Base-by-base conservation (phyloP, 306 rosid genomes). In the Fragaria nilgerrensis region DNA sequence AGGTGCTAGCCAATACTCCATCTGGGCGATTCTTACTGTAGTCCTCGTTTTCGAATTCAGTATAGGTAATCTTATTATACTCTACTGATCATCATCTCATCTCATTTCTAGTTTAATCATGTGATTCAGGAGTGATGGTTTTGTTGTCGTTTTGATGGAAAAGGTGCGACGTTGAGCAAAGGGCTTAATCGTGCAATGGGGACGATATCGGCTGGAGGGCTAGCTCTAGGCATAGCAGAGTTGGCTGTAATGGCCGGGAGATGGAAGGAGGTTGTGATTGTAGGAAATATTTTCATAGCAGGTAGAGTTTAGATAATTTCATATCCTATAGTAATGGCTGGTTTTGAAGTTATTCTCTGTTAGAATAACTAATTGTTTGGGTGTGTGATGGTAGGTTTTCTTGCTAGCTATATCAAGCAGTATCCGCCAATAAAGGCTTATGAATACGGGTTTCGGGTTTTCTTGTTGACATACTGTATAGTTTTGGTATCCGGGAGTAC, bases 141-240 rank as follows among this genome's bases (percentile, higher is more conserved):
- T 44, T 37, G 39, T 65, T 70, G 75, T 64, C 45, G 5, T 55
- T 59, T 12, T 73, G 4, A 48, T 55, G 17, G 62, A 23, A 68
- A 75, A 89, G 96, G 96, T 47, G 92, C 94, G 45, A 89, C 96
- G 9, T 88, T 91, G 75, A 87, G 68, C 85, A 91, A 87, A 81
- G 96, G 96, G 9, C 85, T 89, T 73, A 91, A 91, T 84, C 92
- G 96, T 27, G 96, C 88, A 74, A 67, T 91, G 86, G 96, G 96
- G 79, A 91, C 96, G 58, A 15, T 91, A 47, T 87, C 89, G 9
- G 96, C 93, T 37, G 96, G 90, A 70, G 89, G 88, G 47, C 80
- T 91, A 39, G 92, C 93, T 80, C 37, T 89, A 50, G 85, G 86
- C 41, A 87, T 91, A 43, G 89, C 96, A 9, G 82, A 78, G 22